phyloP scores from a whole-genome alignment of 2,329 filamentous ascomycete genomes.

The Exophiala viscosa region DNA sequence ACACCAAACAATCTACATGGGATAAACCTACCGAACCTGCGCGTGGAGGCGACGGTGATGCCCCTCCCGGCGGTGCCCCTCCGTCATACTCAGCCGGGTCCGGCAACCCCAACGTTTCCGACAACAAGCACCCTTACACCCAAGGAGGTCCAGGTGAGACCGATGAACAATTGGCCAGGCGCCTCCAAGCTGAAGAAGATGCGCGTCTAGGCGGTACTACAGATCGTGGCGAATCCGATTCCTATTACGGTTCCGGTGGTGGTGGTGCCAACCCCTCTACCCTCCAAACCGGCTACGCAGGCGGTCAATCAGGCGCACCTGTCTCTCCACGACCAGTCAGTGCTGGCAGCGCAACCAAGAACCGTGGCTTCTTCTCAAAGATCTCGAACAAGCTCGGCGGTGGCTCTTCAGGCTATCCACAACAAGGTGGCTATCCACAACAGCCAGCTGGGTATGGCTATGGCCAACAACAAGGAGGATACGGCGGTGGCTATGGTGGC shows the following conservation, averaged over 20 bases:
- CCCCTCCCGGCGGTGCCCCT: constrained; percentile 58
- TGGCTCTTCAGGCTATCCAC: constrained; percentile 25
- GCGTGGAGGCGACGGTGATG: constrained; percentile 47
- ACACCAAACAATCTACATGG: constrained; percentile 89
- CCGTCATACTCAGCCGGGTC: constrained; percentile 60
- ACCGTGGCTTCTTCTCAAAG: constrained; percentile 47
- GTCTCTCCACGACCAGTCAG: constrained; percentile 32
- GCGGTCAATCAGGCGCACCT: constrained; percentile 43
- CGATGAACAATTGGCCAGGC: constrained; percentile 70
- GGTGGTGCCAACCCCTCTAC: constrained; percentile 18
- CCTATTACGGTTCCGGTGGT: constrained; percentile 43
- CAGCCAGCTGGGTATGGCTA: constrained; percentile 19
- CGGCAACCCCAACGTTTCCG: constrained; percentile 39
- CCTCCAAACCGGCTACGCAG: constrained; percentile 25
- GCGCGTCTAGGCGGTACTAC: constrained; percentile 33
- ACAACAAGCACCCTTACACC: constrained; percentile 62
- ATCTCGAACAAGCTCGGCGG: constrained; percentile 45
- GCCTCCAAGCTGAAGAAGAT: constrained; percentile 80
- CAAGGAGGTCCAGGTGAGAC: constrained; percentile 47
- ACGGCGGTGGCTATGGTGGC: constrained; percentile 18
- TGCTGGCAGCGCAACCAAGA: constrained; percentile 34
- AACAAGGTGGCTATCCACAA: constrained; percentile 19
- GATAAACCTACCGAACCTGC: constrained; percentile 71
- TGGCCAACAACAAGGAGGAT: constrained; percentile 24
- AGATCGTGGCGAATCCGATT: constrained; percentile 39